Evolutionary conservation across 805 yeast genomes (phyloP), one percentile per base, ranked within the genome.

Genomic region (Candida broadrunensis): DNA sequence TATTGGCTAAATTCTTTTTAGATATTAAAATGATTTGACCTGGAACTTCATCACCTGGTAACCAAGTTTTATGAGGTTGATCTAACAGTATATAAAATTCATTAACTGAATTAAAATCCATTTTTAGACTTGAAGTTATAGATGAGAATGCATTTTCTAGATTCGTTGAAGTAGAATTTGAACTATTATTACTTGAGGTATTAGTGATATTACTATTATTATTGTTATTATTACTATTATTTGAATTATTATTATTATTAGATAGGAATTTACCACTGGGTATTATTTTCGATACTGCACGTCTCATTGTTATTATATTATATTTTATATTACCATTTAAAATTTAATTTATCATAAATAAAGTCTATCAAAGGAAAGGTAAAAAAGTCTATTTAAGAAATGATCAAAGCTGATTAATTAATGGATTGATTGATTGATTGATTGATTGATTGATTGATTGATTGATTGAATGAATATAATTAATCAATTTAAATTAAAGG

Each of bases 31-130:
- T 72, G 11, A 80, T 74, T 49, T 78, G 81, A 13, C 95, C 95
- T 1, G 72, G 61, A 3, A 87, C 74, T 47, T 73, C 75, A 39
- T 88, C 96, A 13, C 91, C 93, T 0, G 97, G 96, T n/a, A 70
- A 65, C 78, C 84, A 88, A 3, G 76, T 65, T 48, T 78, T 77
- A 58, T 87, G 95, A 1, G 95, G 90, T 40, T 83, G 81, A 46
- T 82, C 84, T 35, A 88, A 67, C 34, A 71, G 70, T 36, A 88
- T 80, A 59, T 80, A 85, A 60, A 87, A 83, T 48, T 85, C 90
- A 33, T 71, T 73, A 11, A 79, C 72, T 9, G 75, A 63, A 34
- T 63, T 67, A 42, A 61, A 50, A 48, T 72, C 76, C 31, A 69
- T 48, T 26, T 51, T 58, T 37, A 54, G 57, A 42, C 46, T 49